Evolutionary conservation across 305 asterid genomes (phyloP), one percentile per base, ranked within the genome.

Genomic region (Caryopteris hybrid): DNA sequence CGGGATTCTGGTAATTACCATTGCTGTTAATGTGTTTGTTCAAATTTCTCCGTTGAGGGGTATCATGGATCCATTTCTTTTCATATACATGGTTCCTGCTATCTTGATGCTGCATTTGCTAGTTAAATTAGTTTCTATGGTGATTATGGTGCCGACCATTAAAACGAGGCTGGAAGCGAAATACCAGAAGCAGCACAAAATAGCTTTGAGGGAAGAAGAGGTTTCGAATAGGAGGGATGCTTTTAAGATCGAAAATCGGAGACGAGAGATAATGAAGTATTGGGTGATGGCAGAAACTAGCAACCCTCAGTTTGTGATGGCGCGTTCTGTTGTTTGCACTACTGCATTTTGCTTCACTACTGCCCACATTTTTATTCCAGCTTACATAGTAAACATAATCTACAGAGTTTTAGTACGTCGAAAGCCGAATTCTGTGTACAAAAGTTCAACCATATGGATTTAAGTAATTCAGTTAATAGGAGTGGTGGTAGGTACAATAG

Each of bases 231-330:
- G 61, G 16, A 33, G 46, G 29, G 65, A 8, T 0, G 23, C 23
- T 22, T 38, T 59, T 10, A 43, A 13, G 11, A 6, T 59, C 36
- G 36, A 13, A 2, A 2, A 21, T 13, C 50, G 2, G 64, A 59
- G 64, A 36, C 18, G 18, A 17, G 8, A 4, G 2, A 57, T 71
- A 50, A 52, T 36, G 57, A 71, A n/a, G n/a, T n/a, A n/a, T n/a
- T n/a, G n/a, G n/a, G n/a, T n/a, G n/a, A n/a, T n/a, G n/a, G n/a
- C n/a, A n/a, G n/a, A n/a, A n/a, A n/a, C n/a, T n/a, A n/a, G n/a
- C n/a, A n/a, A n/a, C n/a, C n/a, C n/a, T n/a, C 71, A 69, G 47
- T 78, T 69, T 36, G 56, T 73, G 41, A 60, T 74, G 39, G 74
- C 71, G 1, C 48, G 74, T 7, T 64, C 64, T 4, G 74, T 45